Evolutionary conservation across 768 basidiomycete genomes (phyloP).

Genomic region (Cystoderma amianthinum): DNA sequence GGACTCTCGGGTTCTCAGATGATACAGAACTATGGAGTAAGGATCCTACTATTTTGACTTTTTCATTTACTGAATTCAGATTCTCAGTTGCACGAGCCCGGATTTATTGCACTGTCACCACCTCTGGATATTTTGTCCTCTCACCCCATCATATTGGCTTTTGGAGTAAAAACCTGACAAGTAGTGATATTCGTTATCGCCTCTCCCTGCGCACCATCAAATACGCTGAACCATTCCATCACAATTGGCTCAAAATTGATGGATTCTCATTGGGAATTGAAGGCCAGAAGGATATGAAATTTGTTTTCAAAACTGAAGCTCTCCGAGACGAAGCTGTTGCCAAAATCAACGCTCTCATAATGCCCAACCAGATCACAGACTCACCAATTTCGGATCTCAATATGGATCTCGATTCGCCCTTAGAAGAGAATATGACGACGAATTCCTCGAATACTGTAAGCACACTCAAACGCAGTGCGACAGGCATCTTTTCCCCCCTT

Average conservation of each 20-base stretch:
- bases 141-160: slow-evolving; percentile 32
- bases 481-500: slow-evolving; percentile 36
- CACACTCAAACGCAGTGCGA: slow-evolving; percentile 17
- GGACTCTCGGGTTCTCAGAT: slow-evolving; percentile 20
- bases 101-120: slow-evolving; percentile 23
- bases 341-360: slow-evolving; percentile 19
- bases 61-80: too few species aligned
- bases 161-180: slow-evolving; percentile 36
- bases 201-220: slow-evolving; percentile 33
- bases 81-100: slow-evolving; percentile 27
- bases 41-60: too few species aligned
- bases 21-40: slow-evolving; percentile 29
- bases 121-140: slow-evolving; percentile 35
- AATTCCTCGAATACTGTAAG: background rate
- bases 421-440: slow-evolving; percentile 1
- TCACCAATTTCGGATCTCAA: slow-evolving; percentile 4
- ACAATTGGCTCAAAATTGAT: slow-evolving; percentile 16
- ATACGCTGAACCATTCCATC: slow-evolving; percentile 24
- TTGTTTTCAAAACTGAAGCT: slow-evolving; percentile 37
- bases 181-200: slow-evolving; percentile 32
- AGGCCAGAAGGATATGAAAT: slow-evolving; percentile 36
- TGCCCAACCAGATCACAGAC: slow-evolving; percentile 3
- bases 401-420: slow-evolving; percentile 4
- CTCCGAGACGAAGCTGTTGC: slow-evolving; percentile 37
- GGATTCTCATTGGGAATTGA: slow-evolving; percentile 38